Conservation (phyloP, 495 filamentous ascomycete species). For the Penicillium roqueforti region DNA sequence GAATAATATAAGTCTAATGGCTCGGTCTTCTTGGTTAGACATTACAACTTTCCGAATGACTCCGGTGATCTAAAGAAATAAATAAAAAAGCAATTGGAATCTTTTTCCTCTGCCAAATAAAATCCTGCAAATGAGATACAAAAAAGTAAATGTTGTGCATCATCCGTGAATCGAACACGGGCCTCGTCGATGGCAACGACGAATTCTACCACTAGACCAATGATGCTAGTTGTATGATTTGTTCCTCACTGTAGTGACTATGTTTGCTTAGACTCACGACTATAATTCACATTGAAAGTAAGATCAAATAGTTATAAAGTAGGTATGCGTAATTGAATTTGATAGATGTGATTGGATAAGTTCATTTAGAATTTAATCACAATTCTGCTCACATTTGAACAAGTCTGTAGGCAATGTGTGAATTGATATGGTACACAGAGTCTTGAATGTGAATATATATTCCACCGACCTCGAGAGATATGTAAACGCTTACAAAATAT, state of each 20-base stretch:
- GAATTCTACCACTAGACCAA: conserved; percentile 60
- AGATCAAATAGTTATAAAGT: too few relatives aligned
- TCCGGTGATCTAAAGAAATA: not conserved
- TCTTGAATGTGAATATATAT: not conserved
- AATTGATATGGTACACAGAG: not conserved
- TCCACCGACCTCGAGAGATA: too few relatives aligned
- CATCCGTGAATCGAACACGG: conserved; percentile 57
- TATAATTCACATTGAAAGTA: not conserved
- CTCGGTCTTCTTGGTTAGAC: not conserved
- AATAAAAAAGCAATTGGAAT: not conserved
- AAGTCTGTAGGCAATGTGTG: not conserved
- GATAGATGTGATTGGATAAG: not conserved
- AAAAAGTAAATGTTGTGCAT: conserved; percentile 35
- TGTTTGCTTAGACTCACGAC: not conserved
- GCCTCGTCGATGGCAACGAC: conserved; percentile 57
- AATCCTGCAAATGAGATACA: not conserved
- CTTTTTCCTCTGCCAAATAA: not conserved
- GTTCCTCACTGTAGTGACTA: not conserved
- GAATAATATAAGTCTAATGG: not conserved
- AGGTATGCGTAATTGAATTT: not conserved
- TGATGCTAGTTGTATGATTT: conserved; percentile 35
- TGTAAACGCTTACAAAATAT: not conserved
- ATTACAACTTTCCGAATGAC: not conserved
- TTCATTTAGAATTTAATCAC: not conserved
- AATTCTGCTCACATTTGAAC: not conserved